Conservation (phyloP, 805 yeast species). For the Zygotorulaspora danielsina region DNA sequence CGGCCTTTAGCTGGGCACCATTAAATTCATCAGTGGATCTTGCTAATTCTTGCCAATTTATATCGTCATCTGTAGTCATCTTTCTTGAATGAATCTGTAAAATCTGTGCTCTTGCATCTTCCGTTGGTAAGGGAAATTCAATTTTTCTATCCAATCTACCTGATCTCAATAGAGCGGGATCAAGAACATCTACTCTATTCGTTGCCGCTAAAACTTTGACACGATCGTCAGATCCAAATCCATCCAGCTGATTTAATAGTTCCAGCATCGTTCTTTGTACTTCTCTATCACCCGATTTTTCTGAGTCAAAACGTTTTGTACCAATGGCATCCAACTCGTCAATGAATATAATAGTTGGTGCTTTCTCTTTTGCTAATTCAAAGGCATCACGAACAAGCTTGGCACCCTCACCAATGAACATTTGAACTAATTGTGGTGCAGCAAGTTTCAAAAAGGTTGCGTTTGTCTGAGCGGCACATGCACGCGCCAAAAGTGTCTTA, state of each 20-base stretch:
- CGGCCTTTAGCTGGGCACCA: slow-evolving; percentile 98
- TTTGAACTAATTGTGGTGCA: slow-evolving; percentile 97
- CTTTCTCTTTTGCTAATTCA: slow-evolving; percentile 95
- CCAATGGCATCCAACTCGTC: slow-evolving; percentile 99
- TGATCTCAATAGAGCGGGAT: slow-evolving; percentile 96
- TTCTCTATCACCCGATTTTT: slow-evolving; percentile 96
- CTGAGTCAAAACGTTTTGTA: slow-evolving; percentile 95
- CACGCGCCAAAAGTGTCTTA: slow-evolving; percentile 92
- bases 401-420: slow-evolving; percentile 99
- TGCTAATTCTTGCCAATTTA: slow-evolving; percentile 98
- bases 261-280: slow-evolving; percentile 99
- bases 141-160: slow-evolving; percentile 97
- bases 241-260: slow-evolving; percentile 92
- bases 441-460: slow-evolving; percentile 95
- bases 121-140: slow-evolving; percentile 96
- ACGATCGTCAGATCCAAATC: slow-evolving; percentile 94
- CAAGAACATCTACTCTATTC: slow-evolving; percentile 94
- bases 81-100: slow-evolving; percentile 96
- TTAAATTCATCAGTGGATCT: slow-evolving; percentile 97
- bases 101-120: slow-evolving; percentile 95
- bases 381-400: slow-evolving; percentile 96
- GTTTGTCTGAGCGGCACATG: slow-evolving; percentile 98
- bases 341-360: slow-evolving; percentile 95
- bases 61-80: slow-evolving; percentile 85
- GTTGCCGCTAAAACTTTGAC: slow-evolving; percentile 98